Base-by-base conservation (phyloP, 2,329 filamentous ascomycete genomes). In the Beauveria caledonica region DNA sequence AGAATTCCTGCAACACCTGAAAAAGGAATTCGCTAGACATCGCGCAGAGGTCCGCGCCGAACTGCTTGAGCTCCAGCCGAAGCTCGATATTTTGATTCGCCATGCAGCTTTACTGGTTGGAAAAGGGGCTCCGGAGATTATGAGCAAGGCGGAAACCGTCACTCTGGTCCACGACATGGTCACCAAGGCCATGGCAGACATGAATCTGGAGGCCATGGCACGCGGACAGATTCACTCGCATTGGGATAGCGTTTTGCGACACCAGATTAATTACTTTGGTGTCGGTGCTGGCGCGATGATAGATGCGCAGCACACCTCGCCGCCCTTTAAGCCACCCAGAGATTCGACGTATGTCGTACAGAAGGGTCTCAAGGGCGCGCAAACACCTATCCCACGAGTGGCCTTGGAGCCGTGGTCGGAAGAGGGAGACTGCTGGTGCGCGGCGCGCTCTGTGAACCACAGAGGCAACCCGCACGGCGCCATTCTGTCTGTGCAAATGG, bases 381-480 rank as follows among this genome's bases (percentile, higher is more conserved):
- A 65, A 1, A 58, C 23, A 13, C 25, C 21, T 11, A 40, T 61
- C 3, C 74, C 78, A 1, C 78, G 80, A n/a, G 72, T 78, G 0
- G 90, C 88, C 1, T 78, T 96, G 2, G 55, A 60, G 1, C 74
- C 78, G 3, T 96, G 92, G 91, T 77, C 86, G 10, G 89, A 96
- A 53, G 81, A 87, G 39, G 90, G 89, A 21, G 89, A 97, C 63
- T 95, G 91, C 73, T 97, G 91, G 89, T 97, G 93, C 71, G 86
- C 87, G 5, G 80, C 77, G 0, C 69, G 68, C 3, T 74, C 75
- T 0, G 64, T 68, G 11, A 74, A 78, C 53, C 71, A 70, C 15
- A 73, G 75, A 17, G 72, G 73, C 11, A 68, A 70, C 17, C 78
- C 78, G 8, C 78, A 80, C 53, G 83, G 85, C 42, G 84, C 86